A percentile compares a stretch with the other conserved stretches of the same genome.
Evolutionary conservation across 139 green algal genomes (phyloP).

Genomic region (Picochlorum sp.): DNA sequence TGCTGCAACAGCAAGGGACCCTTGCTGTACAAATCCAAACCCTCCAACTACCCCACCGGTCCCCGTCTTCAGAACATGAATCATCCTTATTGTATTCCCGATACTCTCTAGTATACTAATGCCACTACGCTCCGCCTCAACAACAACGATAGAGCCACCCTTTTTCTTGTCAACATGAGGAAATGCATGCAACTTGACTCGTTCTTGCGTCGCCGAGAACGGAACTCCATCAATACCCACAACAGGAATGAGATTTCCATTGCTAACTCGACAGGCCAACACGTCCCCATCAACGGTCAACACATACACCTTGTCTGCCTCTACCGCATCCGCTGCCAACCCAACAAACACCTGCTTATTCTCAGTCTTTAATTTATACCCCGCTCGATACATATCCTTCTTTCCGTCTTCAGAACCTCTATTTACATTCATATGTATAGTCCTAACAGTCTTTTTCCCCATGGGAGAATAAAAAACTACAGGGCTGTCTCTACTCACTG

Average conservation of each 20-base stretch:
- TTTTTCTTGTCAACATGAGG: neutral
- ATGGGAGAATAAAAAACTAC: constrained; percentile 24
- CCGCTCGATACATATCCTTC: constrained; percentile 15
- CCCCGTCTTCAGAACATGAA: constrained; percentile 8
- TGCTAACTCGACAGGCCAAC: constrained; percentile 17
- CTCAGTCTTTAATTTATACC: constrained; percentile 30
- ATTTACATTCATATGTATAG: constrained; percentile 10
- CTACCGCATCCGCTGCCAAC: constrained; percentile 18
- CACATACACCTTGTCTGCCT: constrained; percentile 12
- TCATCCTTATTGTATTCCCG: neutral
- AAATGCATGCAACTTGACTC: constrained; percentile 18
- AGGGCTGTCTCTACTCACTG: constrained; percentile 11
- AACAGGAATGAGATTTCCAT: neutral
- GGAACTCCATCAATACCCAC: neutral
- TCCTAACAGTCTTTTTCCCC: constrained; percentile 29
- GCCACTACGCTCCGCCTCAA: constrained; percentile 17
- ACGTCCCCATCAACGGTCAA: constrained; percentile 20
- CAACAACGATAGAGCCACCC: constrained; percentile 14
- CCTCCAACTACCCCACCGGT: constrained; percentile 13
- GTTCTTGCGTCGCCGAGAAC: constrained; percentile 8
- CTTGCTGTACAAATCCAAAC: constrained; percentile 13
- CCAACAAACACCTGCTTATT: constrained; percentile 35
- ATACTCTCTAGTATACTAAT: constrained; percentile 19
- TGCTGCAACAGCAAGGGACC: constrained; percentile 12
- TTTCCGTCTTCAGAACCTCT: constrained; percentile 9